Evolutionary conservation across 2,329 filamentous ascomycete genomes (phyloP).

Genomic region (Cryphonectria parasitica): DNA sequence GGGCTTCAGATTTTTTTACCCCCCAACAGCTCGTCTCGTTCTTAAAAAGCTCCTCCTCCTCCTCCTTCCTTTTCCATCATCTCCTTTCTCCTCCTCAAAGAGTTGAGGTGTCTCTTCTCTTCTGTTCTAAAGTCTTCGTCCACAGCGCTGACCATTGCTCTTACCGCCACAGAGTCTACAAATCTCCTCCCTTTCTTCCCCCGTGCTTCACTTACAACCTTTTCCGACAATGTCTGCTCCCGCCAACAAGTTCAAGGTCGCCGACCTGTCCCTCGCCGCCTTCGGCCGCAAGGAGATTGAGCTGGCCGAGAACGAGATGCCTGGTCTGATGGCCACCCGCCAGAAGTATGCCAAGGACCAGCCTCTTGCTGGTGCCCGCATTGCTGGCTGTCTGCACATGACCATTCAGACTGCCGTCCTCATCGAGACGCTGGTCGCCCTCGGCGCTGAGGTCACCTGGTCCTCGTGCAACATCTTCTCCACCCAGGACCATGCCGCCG

Average conservation of each 20-base stretch:
- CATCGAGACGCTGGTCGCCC: constrained; percentile 93
- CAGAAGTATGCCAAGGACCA: constrained; percentile 90
- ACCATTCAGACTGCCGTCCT: constrained; percentile 99
- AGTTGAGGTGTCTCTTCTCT: neutral
- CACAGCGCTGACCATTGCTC: neutral
- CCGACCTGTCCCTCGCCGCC: constrained; percentile 95
- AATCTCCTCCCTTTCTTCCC: constrained; percentile 19
- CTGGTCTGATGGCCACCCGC: constrained; percentile 95
- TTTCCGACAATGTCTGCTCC: constrained; percentile 68
- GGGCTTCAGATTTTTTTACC: constrained; percentile 28
- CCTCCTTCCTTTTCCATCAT: neutral
- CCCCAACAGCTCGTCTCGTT: neutral
- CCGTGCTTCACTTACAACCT: neutral
- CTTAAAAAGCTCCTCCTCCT: neutral
- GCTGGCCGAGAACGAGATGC: constrained; percentile 96
- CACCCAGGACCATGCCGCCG: constrained; percentile 97
- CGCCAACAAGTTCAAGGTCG: constrained; percentile 96
- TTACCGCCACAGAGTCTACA: constrained; percentile 22
- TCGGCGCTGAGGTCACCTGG: constrained; percentile 99
- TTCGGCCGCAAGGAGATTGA: constrained; percentile 99
- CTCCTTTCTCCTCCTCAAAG: neutral
- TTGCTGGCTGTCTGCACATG: constrained; percentile 99
- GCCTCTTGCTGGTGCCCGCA: constrained; percentile 91
- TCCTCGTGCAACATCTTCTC: constrained; percentile 99
- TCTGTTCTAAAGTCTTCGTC: neutral